phyloP scores from a whole-genome alignment of 129 eudicot genomes.

The Flaveria trinervia region DNA sequence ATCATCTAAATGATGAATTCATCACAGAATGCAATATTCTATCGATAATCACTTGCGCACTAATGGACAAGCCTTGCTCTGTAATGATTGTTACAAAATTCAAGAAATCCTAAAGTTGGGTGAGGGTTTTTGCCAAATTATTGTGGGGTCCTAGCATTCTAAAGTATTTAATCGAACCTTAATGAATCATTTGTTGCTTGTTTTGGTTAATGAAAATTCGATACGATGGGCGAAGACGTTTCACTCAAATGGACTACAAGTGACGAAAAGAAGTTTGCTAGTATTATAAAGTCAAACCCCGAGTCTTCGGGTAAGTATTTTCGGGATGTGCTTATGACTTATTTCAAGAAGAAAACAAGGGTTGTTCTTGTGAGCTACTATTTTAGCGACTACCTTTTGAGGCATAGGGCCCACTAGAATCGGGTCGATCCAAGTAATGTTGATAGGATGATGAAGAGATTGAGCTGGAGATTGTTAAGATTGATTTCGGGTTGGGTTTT shows the following conservation, averaged over 20 bases:
- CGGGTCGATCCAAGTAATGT: constrained; percentile 50
- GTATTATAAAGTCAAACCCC: constrained; percentile 52
- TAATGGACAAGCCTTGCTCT: too few relatives aligned
- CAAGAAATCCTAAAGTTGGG: too few relatives aligned
- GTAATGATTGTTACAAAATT: too few relatives aligned
- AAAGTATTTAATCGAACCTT: too few relatives aligned
- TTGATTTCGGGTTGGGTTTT: too few relatives aligned
- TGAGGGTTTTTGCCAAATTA: too few relatives aligned
- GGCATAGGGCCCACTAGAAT: constrained; percentile 69
- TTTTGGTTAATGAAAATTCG: constrained; percentile 58
- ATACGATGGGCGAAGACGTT: constrained; percentile 70
- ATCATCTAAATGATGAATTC: too few relatives aligned
- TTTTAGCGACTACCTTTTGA: constrained; percentile 66
- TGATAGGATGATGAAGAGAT: constrained; percentile 83
- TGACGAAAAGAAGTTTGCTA: constrained; percentile 57
- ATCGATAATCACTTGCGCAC: too few relatives aligned
- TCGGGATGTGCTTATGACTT: constrained; percentile 54
- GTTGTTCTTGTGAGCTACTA: constrained; percentile 69
- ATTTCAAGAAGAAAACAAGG: constrained; percentile 45
- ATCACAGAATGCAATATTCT: too few relatives aligned
- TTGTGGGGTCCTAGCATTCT: too few relatives aligned
- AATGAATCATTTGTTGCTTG: too few relatives aligned
- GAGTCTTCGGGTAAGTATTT: constrained; percentile 47
- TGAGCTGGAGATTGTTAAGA: too few relatives aligned
- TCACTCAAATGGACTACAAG: constrained; percentile 52